These are phyloP conservation scores for Cercospora sp. DNA, from an alignment of 2,329 filamentous ascomycete species.

Conservation along the genomic window DNA sequence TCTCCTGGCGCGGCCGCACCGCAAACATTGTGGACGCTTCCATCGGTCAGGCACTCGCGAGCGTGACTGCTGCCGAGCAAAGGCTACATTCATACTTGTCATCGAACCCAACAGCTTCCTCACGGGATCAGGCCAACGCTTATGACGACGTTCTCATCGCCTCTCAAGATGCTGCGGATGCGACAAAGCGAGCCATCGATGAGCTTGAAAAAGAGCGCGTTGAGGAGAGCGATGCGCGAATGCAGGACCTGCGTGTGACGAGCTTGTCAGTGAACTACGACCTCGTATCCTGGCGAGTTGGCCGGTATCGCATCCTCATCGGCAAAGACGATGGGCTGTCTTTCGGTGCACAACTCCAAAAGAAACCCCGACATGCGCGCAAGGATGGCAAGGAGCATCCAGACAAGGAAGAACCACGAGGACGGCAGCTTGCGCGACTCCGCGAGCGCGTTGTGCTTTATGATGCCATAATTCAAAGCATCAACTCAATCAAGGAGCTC, in stretches of 20 bases:
- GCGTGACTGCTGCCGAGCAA: conserved; percentile 60
- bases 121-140: conserved; percentile 71
- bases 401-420: conserved; percentile 64
- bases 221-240: conserved; percentile 76
- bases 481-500: conserved; percentile 85
- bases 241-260: conserved; percentile 91
- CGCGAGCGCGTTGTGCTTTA: conserved; percentile 88
- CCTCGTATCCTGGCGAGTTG: conserved; percentile 91
- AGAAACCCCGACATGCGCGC: conserved; percentile 55
- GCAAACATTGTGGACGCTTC: conserved; percentile 91
- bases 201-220: conserved; percentile 83
- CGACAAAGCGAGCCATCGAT: conserved; percentile 88
- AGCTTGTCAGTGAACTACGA: conserved; percentile 92
- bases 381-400: conserved; percentile 50
- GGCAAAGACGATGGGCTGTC: conserved; percentile 77
- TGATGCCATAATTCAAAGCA: conserved; percentile 84
- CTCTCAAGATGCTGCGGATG: conserved; percentile 91
- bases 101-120: conserved; percentile 44
- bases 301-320: conserved; percentile 84
- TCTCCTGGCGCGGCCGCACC: conserved; percentile 81
- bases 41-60: conserved; percentile 79
- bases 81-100: conserved; percentile 51
- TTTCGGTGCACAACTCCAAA: conserved; percentile 54
- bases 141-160: conserved; percentile 90
- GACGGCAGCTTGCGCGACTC: conserved; percentile 74